These are phyloP conservation scores for Colletotrichum musicola DNA, from an alignment of 2,329 filamentous ascomycete species.

Conservation along the genomic window DNA sequence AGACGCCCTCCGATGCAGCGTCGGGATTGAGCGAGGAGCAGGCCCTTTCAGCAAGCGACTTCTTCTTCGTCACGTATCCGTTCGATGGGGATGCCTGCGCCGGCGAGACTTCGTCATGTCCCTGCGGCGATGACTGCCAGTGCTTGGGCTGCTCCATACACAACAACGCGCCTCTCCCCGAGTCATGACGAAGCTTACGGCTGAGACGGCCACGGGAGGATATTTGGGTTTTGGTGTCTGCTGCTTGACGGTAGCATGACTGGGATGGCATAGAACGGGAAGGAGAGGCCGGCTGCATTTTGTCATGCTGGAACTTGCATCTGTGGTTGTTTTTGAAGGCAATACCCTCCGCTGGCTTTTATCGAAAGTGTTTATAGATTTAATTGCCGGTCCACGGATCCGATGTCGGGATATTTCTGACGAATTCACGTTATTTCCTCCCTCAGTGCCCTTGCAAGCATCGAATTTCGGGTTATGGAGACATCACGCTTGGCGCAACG, in stretches of 20 bases:
- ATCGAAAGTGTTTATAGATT: constrained; percentile 14
- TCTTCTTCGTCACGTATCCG: constrained; percentile 70
- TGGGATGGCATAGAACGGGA: constrained; percentile 6
- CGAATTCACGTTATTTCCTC: background rate
- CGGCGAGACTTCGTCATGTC: constrained; percentile 64
- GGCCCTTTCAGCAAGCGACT: constrained; percentile 64
- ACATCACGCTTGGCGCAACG: background rate
- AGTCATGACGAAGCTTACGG: constrained; percentile 13
- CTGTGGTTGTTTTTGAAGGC: constrained; percentile 21
- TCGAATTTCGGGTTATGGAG: background rate
- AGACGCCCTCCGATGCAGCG: constrained; percentile 62
- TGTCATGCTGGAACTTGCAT: constrained; percentile 24
- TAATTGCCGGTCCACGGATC: background rate
- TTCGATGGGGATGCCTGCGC: constrained; percentile 59
- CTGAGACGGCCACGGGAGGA: background rate
- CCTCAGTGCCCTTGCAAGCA: background rate
- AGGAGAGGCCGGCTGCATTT: constrained; percentile 15
- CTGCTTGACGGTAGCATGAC: constrained; percentile 8
- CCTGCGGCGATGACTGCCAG: constrained; percentile 70
- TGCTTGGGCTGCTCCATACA: constrained; percentile 71
- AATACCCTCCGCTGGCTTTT: constrained; percentile 32
- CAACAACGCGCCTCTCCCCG: constrained; percentile 43
- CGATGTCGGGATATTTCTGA: background rate
- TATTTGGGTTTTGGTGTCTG: background rate
- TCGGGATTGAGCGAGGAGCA: constrained; percentile 63